phyloP scores from a whole-genome alignment of 2,329 filamentous ascomycete species.

The Penicillium sp. region DNA sequence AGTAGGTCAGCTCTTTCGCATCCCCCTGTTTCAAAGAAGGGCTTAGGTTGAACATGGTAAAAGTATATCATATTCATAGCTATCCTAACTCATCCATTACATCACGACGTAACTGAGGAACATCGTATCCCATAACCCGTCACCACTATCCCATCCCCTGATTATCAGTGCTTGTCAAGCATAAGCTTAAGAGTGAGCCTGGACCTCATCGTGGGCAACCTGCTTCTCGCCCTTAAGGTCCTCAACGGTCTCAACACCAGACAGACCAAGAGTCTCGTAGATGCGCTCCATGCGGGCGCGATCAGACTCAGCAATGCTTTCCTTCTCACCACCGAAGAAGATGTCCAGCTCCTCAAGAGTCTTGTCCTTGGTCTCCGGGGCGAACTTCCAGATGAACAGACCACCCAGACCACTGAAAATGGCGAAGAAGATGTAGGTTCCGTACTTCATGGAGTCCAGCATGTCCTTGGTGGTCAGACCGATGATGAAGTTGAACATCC shows the following conservation, averaged over 20 bases:
- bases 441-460: conserved; percentile 30
- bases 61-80: not conserved
- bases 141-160: not conserved
- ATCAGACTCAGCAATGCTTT: conserved; percentile 39
- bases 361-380: conserved; percentile 53
- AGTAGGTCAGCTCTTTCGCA: not conserved
- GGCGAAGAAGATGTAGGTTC: conserved; percentile 49
- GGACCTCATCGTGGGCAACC: conserved; percentile 19
- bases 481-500: conserved; percentile 38
- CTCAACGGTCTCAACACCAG: conserved; percentile 29
- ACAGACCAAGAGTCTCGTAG: conserved; percentile 68
- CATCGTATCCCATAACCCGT: conserved; percentile 2
- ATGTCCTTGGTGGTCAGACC: conserved; percentile 36
- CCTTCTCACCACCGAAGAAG: conserved; percentile 36
- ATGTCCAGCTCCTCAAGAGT: conserved; percentile 64
- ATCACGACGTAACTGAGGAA: conserved; percentile 2
- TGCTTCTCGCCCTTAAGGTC: conserved; percentile 27
- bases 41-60: not conserved
- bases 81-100: not conserved
- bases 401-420: conserved; percentile 41
- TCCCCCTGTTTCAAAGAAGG: not conserved
- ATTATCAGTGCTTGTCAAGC: not conserved
- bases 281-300: conserved; percentile 71
- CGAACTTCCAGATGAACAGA: conserved; percentile 40
- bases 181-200: not conserved